Base-by-base conservation (phyloP, 208 protist species). In the Leishmania guyanensis region DNA sequence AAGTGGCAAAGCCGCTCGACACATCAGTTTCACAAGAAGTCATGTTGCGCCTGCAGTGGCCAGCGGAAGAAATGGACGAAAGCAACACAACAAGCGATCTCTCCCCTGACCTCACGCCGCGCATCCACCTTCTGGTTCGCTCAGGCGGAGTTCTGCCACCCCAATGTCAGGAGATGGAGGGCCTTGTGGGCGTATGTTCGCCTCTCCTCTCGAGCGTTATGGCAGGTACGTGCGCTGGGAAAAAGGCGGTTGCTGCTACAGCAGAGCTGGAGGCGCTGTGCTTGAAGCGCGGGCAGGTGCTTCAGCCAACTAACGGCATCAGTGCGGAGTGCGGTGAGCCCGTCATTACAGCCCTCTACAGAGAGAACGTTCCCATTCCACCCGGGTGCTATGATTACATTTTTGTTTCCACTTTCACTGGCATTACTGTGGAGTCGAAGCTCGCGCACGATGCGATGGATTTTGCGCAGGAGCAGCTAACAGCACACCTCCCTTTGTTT, bases 311-410 rank as follows among this genome's bases (percentile, higher is more conserved):
- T 8, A 48, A 5, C 12, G 66, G 36, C 36, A 20, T 46, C 12
- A 29, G 29, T n/a, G 39, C 29, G 33, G 66, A 36, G 17, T 71
- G 36, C 66, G 75, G 75, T 22, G 80, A 84, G 54, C 80, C 80
- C 5, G 29, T 76, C 26, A 48, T 79, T 14, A 84, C 80, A 0
- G 75, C 80, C n/a, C 43, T 79, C 48, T 84, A 79, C 80, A 36
- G 54, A 16, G 26, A 53, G 12, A 68, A n/a, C 16, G 66, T 58
- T 5, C 58, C 43, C 5, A 50, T 68, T 20, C 10, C 48, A 16
- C 65, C 75, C 4, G 80, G 70, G 50, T 84, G 80, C 75, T 75
- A 84, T 54, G 80, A 84, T 51, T 84, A 79, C 75, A 72, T 84
- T 26, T 79, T 84, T 50, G 66, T 75, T 14, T 50, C 54, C 16